Conservation (phyloP, 2,329 filamentous ascomycete genomes). For the Fusarium sulawesiense region DNA sequence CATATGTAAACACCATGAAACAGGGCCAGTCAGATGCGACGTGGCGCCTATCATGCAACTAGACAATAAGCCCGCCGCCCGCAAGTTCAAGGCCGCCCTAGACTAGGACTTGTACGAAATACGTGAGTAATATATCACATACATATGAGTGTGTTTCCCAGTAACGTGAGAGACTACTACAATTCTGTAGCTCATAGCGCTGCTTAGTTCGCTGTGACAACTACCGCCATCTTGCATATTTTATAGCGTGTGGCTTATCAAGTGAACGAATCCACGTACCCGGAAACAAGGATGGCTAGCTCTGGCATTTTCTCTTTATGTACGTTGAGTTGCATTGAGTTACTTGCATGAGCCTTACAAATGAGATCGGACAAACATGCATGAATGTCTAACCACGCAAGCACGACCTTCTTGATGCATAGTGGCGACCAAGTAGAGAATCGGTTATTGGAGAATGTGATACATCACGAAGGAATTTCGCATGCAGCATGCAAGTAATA, state of each 20-base stretch:
- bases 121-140: neutral
- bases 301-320: neutral
- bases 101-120: neutral
- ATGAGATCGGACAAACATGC: constrained; percentile 21
- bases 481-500: neutral
- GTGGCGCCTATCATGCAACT: constrained; percentile 12
- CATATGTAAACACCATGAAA: neutral
- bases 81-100: neutral
- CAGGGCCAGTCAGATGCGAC: neutral
- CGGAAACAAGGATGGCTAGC: constrained; percentile 5
- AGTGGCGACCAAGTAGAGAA: neutral
- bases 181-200: neutral
- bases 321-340: neutral
- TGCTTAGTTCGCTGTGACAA: neutral
- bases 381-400: constrained; percentile 13
- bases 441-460: constrained; percentile 11
- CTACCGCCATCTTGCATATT: neutral
- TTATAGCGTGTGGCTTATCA: constrained; percentile 7
- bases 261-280: constrained; percentile 18
- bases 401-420: neutral
- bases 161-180: neutral
- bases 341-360: neutral
- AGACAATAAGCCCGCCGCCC: constrained; percentile 18
- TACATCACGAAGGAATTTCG: constrained; percentile 16
- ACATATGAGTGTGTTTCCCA: neutral